These are phyloP conservation scores for Apiotrichum sp. DNA, from an alignment of 1,284 basidiomycete species.

Conservation along the genomic window DNA sequence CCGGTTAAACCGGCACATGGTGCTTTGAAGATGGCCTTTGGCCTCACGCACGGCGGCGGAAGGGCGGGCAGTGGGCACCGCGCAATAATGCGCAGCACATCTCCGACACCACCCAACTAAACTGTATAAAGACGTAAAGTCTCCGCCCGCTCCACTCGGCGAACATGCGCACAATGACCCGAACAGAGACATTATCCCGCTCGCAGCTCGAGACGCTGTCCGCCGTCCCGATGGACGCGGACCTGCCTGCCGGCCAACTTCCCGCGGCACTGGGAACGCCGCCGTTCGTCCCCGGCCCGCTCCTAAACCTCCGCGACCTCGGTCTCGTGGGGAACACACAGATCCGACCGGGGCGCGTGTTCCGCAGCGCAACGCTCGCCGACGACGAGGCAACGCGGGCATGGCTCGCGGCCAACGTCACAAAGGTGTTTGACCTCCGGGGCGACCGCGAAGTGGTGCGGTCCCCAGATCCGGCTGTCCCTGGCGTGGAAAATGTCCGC, in stretches of 20 bases:
- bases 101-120: too few species aligned
- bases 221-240: background rate
- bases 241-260: constrained; percentile 1
- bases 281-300: constrained; percentile 7
- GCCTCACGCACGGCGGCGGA: too few species aligned
- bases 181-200: background rate
- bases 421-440: constrained; percentile 13
- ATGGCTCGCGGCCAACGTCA: constrained; percentile 9
- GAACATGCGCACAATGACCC: background rate
- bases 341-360: constrained; percentile 2
- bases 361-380: constrained; percentile 6
- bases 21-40: too few species aligned
- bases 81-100: too few species aligned
- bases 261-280: background rate
- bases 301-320: constrained; percentile 16
- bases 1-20: too few species aligned
- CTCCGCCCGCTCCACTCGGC: too few species aligned
- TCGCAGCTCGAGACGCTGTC: constrained; percentile 1
- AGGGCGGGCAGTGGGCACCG: too few species aligned
- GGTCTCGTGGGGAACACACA: constrained; percentile 6
- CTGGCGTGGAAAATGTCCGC: constrained; percentile 5
- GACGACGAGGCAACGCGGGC: background rate
- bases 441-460: constrained; percentile 1
- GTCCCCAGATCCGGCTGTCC: constrained; percentile 5
- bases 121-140: too few species aligned